Conservation (phyloP, 2,329 filamentous ascomycete genomes). For the Sphaerulina musiva region DNA sequence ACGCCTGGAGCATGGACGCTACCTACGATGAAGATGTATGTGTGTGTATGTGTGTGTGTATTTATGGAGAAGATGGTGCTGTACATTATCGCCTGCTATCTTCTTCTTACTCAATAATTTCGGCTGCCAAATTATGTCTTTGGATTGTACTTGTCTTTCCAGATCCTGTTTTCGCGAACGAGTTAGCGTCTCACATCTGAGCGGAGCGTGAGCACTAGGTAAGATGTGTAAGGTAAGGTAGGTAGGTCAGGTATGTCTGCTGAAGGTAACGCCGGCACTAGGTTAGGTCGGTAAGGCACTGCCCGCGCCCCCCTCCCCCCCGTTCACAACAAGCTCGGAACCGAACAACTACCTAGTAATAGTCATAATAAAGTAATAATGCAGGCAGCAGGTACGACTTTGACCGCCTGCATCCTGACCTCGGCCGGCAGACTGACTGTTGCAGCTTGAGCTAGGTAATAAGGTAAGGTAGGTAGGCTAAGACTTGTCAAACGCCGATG, state of each 20-base stretch:
- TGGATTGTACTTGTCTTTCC: slow-evolving; percentile 83
- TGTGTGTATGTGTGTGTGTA: background rate
- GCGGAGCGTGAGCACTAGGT: background rate
- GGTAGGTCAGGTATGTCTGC: too few species aligned
- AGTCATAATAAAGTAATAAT: background rate
- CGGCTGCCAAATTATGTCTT: slow-evolving; percentile 14
- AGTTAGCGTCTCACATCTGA: slow-evolving; percentile 6
- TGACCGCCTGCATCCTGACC: background rate
- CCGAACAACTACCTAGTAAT: background rate
- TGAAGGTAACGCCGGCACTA: too few species aligned
- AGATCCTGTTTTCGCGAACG: slow-evolving; percentile 61
- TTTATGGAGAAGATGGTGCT: background rate
- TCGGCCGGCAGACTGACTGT: background rate
- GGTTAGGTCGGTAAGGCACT: too few species aligned
- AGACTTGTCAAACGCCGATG: too few species aligned
- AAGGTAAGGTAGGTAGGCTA: too few species aligned
- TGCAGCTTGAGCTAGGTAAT: too few species aligned
- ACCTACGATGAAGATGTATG: background rate
- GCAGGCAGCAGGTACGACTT: background rate
- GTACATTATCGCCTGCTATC: background rate
- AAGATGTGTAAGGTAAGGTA: too few species aligned
- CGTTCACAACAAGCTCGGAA: background rate
- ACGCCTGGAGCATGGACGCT: background rate
- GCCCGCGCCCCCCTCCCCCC: too few species aligned
- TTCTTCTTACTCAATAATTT: background rate